These are phyloP conservation scores for Phylloporus arenicola DNA, from an alignment of 768 basidiomycete genomes.

Conservation along the genomic window DNA sequence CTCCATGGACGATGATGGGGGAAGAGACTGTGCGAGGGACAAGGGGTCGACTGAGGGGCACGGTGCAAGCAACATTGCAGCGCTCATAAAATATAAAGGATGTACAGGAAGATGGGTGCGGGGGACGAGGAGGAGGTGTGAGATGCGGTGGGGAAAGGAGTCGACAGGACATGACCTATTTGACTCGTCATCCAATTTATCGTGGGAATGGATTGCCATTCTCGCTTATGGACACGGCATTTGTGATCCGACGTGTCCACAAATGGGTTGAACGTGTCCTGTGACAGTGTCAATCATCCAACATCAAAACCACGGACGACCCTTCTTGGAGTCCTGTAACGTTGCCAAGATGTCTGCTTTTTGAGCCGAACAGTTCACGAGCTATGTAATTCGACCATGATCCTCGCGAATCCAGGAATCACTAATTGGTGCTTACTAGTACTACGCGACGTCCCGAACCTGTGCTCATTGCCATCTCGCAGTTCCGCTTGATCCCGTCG, in stretches of 20 bases:
- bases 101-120: background rate
- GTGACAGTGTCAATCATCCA: background rate
- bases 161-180: slow-evolving; percentile 2
- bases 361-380: background rate
- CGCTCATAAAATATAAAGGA: background rate
- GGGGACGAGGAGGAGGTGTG: background rate
- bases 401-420: too few species aligned
- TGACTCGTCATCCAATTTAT: slow-evolving; percentile 16
- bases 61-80: slow-evolving; percentile 4
- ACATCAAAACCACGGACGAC: background rate
- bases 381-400: background rate
- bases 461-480: background rate
- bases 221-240: background rate
- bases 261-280: background rate
- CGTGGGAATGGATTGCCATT: slow-evolving; percentile 12
- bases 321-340: background rate
- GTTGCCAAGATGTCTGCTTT: background rate
- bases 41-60: background rate
- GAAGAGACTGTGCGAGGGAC: slow-evolving; percentile 6
- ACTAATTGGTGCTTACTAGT: background rate
- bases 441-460: background rate
- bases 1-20: slow-evolving; percentile 7
- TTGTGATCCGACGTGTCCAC: background rate
- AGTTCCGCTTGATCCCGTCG: background rate
- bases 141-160: slow-evolving; percentile 16